Conservation (phyloP, 1,284 basidiomycete genomes). For the Inonotus hispidus region DNA sequence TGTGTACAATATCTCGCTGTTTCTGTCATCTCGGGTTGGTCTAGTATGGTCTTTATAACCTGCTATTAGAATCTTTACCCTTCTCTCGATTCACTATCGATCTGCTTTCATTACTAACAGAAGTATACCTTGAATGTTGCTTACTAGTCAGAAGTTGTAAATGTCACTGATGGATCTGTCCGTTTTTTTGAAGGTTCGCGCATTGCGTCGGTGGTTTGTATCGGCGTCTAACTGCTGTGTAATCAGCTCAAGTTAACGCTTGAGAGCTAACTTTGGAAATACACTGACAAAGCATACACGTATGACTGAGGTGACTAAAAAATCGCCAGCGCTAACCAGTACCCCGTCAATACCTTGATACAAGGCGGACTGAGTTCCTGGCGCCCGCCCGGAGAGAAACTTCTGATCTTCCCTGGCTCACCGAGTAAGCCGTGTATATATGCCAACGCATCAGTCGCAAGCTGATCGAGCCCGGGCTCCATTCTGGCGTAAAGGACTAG, state of each 20-base stretch:
- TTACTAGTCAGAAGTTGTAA: conserved; percentile 1
- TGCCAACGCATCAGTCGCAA: not conserved
- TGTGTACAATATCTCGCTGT: conserved; percentile 10
- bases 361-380: not conserved
- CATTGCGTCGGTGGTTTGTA: not conserved
- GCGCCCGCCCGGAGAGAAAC: not conserved
- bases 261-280: no score
- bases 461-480: not conserved
- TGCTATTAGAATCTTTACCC: conserved; percentile 9
- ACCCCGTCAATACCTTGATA: not conserved
- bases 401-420: not conserved
- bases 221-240: not conserved
- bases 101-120: conserved; percentile 14
- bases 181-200: not conserved
- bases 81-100: conserved; percentile 5
- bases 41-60: conserved; percentile 1
- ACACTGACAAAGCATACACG: no score
- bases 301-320: no score
- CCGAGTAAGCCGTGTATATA: not conserved
- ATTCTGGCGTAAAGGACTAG: not conserved
- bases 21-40: not conserved
- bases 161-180: not conserved
- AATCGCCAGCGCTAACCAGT: not conserved
- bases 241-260: no score
- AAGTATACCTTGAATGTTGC: conserved; percentile 10